A percentile compares a stretch with the other conserved stretches of the same genome.
Evolutionary conservation across 2,329 filamentous ascomycete species (phyloP).

Genomic region (Colletotrichum gloeosporioides): DNA sequence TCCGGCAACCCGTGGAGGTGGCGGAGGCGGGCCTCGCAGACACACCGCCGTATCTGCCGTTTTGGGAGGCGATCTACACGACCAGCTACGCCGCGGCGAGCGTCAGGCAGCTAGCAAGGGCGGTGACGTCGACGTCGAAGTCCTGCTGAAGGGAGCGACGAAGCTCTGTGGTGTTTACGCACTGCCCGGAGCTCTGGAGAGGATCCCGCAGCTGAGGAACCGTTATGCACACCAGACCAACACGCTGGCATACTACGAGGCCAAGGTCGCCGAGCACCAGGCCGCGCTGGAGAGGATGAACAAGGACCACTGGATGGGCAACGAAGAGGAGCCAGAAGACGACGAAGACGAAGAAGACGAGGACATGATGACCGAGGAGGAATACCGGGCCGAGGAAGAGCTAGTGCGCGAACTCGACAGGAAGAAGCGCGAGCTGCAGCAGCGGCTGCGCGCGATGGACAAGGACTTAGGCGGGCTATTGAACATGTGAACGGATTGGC

Average conservation of each 20-base stretch:
- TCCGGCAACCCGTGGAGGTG: background rate
- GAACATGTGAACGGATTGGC: slow-evolving; percentile 47
- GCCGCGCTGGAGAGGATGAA: slow-evolving; percentile 78
- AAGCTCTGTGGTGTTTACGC: slow-evolving; percentile 90
- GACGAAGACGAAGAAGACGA: slow-evolving; percentile 42
- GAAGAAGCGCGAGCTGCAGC: slow-evolving; percentile 62
- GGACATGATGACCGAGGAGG: slow-evolving; percentile 67
- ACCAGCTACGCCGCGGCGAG: slow-evolving; percentile 70
- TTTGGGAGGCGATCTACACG: slow-evolving; percentile 84
- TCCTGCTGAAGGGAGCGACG: slow-evolving; percentile 85
- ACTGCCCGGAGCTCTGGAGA: slow-evolving; percentile 77
- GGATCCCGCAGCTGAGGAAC: slow-evolving; percentile 74
- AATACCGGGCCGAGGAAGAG: slow-evolving; percentile 72
- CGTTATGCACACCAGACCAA: slow-evolving; percentile 74
- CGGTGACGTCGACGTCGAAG: slow-evolving; percentile 84
- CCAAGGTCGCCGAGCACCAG: slow-evolving; percentile 77
- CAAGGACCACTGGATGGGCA: slow-evolving; percentile 60
- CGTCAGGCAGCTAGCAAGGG: slow-evolving; percentile 50
- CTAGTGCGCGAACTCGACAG: slow-evolving; percentile 62
- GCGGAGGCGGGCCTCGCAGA: slow-evolving; percentile 58
- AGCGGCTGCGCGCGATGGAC: slow-evolving; percentile 57
- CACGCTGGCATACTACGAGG: slow-evolving; percentile 83
- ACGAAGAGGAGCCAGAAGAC: slow-evolving; percentile 57
- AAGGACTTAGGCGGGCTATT: slow-evolving; percentile 61
- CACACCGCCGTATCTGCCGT: slow-evolving; percentile 91